phyloP scores from a whole-genome alignment of 495 filamentous ascomycete species.

The Hypoxylon lenormandii region DNA sequence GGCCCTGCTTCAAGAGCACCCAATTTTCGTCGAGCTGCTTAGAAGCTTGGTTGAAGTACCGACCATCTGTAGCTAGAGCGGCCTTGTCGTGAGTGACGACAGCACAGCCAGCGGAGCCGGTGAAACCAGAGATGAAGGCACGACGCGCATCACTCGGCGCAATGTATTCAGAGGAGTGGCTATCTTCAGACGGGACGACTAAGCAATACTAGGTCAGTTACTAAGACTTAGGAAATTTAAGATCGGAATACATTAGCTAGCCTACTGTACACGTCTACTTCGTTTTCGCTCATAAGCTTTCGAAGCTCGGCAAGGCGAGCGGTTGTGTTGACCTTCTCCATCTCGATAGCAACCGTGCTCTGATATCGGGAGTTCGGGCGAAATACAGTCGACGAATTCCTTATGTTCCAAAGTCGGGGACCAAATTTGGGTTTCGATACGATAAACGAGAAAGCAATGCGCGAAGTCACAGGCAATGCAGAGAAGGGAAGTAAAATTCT shows the following conservation, averaged over 20 bases:
- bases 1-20: conserved; percentile 88
- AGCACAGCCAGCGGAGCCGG: conserved; percentile 93
- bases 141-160: conserved; percentile 91
- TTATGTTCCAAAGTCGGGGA: conserved; percentile 26
- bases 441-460: conserved; percentile 23
- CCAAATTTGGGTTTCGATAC: conserved; percentile 18
- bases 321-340: conserved; percentile 87
- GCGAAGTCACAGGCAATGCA: conserved; percentile 34
- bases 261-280: conserved; percentile 94
- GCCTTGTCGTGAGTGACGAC: conserved; percentile 88
- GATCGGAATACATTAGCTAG: conserved; percentile 38
- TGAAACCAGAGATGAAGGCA: conserved; percentile 93
- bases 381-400: conserved; percentile 2
- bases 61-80: conserved; percentile 91
- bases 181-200: conserved; percentile 98
- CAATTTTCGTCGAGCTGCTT: conserved; percentile 95
- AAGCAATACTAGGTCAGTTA: conserved; percentile 34
- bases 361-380: conserved; percentile 28
- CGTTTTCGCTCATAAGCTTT: conserved; percentile 85
- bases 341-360: conserved; percentile 62
- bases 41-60: conserved; percentile 97
- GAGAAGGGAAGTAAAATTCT: conserved; percentile 25
- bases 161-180: conserved; percentile 97
- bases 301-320: conserved; percentile 80
- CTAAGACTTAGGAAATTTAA: conserved; percentile 8